Conservation (phyloP, 768 basidiomycete species). For the Amyloporia xantha region DNA sequence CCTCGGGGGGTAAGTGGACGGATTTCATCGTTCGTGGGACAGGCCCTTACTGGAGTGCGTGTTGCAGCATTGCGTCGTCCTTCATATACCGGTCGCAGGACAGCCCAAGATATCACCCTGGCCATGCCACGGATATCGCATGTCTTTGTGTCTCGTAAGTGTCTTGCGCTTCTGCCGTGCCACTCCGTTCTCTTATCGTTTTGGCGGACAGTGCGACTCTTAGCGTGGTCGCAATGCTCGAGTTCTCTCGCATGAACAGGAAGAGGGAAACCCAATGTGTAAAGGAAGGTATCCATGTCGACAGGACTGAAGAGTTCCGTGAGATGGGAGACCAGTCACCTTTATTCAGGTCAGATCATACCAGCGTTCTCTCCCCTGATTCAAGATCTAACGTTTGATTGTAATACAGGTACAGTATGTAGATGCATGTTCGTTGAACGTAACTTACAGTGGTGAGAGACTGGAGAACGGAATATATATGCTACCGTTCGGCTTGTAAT, state of each 20-base stretch:
- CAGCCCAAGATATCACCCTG: conserved; percentile 11
- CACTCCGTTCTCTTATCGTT: no score
- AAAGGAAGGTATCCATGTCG: background rate
- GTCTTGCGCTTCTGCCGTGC: background rate
- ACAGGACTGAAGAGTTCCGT: background rate
- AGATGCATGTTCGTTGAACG: no score
- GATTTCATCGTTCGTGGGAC: background rate
- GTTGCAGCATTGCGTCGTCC: conserved; percentile 33
- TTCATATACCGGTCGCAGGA: conserved; percentile 29
- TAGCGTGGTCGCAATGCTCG: background rate
- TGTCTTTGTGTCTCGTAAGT: background rate
- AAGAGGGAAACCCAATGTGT: background rate
- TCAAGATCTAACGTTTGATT: no score
- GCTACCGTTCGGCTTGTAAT: no score
- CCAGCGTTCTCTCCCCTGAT: no score
- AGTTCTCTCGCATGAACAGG: background rate
- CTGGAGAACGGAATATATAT: no score
- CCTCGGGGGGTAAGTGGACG: conserved; percentile 37
- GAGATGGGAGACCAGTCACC: conserved; percentile 1
- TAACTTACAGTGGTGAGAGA: no score
- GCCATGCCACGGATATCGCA: conserved; percentile 9
- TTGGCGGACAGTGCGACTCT: background rate
- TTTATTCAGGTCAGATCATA: background rate
- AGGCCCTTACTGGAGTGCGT: background rate
- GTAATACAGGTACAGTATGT: no score